Percentiles rank a stretch among this genome's conserved stretches.
phyloP scores from a whole-genome alignment of 345 rosid genomes.

The Erodium maritimum region DNA sequence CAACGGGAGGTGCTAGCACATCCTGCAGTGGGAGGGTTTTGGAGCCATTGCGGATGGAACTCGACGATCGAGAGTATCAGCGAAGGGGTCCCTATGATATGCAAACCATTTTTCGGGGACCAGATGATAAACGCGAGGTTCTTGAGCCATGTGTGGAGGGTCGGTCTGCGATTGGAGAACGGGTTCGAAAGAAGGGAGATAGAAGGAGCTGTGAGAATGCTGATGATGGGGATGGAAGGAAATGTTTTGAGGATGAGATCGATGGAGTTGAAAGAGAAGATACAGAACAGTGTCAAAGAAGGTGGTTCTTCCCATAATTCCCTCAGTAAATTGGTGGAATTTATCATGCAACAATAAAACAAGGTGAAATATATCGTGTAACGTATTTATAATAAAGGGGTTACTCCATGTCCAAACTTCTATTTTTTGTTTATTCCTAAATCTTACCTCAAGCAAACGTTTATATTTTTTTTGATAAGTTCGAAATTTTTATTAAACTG shows the following conservation, averaged over 20 bases:
- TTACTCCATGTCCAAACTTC: too few relatives aligned
- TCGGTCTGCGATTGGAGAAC: conserved; percentile 15
- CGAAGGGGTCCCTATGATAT: conserved; percentile 30
- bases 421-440: too few relatives aligned
- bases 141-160: conserved; percentile 17
- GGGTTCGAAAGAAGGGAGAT: conserved; percentile 17
- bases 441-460: too few relatives aligned
- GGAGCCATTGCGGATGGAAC: conserved; percentile 38
- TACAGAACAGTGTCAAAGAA: conserved; percentile 1
- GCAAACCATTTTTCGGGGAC: conserved; percentile 26
- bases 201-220: conserved; percentile 8
- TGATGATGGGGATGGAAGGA: conserved; percentile 18
- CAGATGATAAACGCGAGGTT: conserved; percentile 21
- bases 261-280: conserved; percentile 11
- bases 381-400: too few relatives aligned
- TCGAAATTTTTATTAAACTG: too few relatives aligned
- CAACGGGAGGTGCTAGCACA: conserved; percentile 28
- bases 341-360: too few relatives aligned
- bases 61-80: conserved; percentile 25
- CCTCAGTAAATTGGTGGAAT: conserved; percentile 5
- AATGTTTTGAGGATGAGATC: conserved; percentile 11
- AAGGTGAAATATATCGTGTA: too few relatives aligned
- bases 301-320: conserved; percentile 15
- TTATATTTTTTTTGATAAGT: too few relatives aligned
- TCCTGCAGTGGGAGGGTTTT: conserved; percentile 24